Evolutionary conservation across 306 rosid genomes (phyloP).

Genomic region (Casuarina cunninghamiana): DNA sequence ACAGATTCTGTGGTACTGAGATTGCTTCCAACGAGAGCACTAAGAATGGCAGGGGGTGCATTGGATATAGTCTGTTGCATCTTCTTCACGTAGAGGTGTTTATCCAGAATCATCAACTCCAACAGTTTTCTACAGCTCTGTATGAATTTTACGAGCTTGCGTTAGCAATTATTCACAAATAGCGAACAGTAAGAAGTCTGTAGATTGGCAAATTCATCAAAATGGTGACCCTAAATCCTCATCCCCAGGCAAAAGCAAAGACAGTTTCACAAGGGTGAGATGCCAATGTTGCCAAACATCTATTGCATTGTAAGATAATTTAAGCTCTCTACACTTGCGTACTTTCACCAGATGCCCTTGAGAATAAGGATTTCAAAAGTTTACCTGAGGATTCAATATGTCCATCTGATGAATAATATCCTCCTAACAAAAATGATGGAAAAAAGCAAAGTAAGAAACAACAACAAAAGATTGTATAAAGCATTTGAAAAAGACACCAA

Average conservation of each 20-base stretch:
- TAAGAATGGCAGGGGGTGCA: slow-evolving; percentile 52
- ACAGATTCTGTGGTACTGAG: slow-evolving; percentile 37
- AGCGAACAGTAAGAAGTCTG: not conserved
- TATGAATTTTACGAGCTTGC: slow-evolving; percentile 14
- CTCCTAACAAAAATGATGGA: slow-evolving; percentile 47
- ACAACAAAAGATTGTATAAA: not conserved
- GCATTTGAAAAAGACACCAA: not conserved
- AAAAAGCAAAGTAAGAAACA: slow-evolving; percentile 33
- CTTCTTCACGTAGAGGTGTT: slow-evolving; percentile 67
- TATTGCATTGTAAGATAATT: not conserved
- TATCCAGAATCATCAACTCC: slow-evolving; percentile 81
- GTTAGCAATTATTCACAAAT: slow-evolving; percentile 26
- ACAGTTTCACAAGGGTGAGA: not conserved
- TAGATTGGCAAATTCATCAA: not conserved
- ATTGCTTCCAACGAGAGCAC: slow-evolving; percentile 51
- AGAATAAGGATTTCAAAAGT: slow-evolving; percentile 5
- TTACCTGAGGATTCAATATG: slow-evolving; percentile 88
- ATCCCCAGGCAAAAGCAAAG: not conserved
- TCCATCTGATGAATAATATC: slow-evolving; percentile 71
- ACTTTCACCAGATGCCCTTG: slow-evolving; percentile 21
- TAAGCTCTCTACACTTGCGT: not conserved
- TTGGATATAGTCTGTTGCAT: slow-evolving; percentile 55
- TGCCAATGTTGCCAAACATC: not conserved
- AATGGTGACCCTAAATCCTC: not conserved
- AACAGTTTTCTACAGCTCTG: slow-evolving; percentile 82